phyloP scores from a whole-genome alignment of 352 stramenopile species.

The Pythium rishiriense region DNA sequence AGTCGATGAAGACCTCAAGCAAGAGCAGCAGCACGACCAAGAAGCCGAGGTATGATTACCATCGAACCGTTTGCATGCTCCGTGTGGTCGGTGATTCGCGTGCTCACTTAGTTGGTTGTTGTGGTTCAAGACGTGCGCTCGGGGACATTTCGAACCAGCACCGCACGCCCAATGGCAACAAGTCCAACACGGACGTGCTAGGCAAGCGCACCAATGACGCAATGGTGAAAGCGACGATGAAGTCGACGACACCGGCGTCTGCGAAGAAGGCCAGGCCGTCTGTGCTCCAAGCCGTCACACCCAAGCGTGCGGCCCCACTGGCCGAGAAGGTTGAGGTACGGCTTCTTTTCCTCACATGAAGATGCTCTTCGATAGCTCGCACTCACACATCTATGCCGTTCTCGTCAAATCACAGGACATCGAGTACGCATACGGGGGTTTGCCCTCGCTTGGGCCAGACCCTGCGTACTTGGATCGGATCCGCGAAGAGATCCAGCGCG shows the following conservation, averaged over 20 bases:
- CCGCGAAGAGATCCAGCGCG: conserved; percentile 49
- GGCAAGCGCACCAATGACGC: conserved; percentile 14
- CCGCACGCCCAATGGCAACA: conserved; percentile 31
- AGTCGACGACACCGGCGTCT: conserved; percentile 11
- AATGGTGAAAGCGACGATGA: conserved; percentile 11
- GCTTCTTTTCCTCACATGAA: neutral
- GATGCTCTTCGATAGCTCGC: neutral
- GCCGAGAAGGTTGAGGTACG: conserved; percentile 46
- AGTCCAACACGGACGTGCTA: conserved; percentile 4
- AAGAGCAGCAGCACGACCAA: conserved; percentile 33
- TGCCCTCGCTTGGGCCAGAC: conserved; percentile 38
- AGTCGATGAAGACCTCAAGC: conserved; percentile 27
- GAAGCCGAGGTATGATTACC: conserved; percentile 43
- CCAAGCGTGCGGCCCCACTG: conserved; percentile 13
- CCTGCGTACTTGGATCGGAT: conserved; percentile 45
- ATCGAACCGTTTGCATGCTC: no score
- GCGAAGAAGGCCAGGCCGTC: conserved; percentile 21
- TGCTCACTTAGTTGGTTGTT: neutral
- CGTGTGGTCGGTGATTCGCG: neutral
- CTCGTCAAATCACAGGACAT: conserved; percentile 44
- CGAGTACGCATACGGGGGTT: conserved; percentile 68
- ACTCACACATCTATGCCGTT: neutral
- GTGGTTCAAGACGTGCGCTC: conserved; percentile 57
- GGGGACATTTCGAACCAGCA: conserved; percentile 82
- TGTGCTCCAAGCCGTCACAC: conserved; percentile 19